Base-by-base conservation (phyloP, 495 filamentous ascomycete genomes). In the Lasiosphaeriaceae sp. region DNA sequence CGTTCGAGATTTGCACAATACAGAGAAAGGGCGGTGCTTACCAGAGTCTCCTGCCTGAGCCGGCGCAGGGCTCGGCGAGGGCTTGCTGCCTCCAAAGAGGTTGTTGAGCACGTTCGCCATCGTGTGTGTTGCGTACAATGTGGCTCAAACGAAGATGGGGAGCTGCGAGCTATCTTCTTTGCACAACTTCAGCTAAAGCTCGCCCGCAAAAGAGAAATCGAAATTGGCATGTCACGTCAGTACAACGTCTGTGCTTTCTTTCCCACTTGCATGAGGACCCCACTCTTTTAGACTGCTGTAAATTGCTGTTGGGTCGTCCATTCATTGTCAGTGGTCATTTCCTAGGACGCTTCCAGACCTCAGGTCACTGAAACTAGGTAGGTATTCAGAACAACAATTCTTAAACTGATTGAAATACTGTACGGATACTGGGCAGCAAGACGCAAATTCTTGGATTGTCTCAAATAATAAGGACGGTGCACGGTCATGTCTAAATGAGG, bases 41-140 rank as follows among this genome's bases (percentile, higher is more conserved):
- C 85, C 85, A 71, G 86, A 80, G 65, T 88, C 84, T 55, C 72
- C 73, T 55, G 74, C 74, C 46, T 58, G 45, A 19, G 37, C 58
- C 50, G 75, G 71, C 49, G 66, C 68, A 45, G 80, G 74, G 54
- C 71, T 74, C 50, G 61, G 71, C 26, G 81, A 72, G 57, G 82
- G 68, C 75, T 84, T 80, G 58, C 75, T 74, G 68, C 83, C 83
- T 66, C 84, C 86, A 63, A 89, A 83, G 59, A 89, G 68, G 68
- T 83, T 84, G 69, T 86, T 85, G 65, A 90, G 66, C 60, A 88
- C 65, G 67, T 80, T 83, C 67, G 85, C 86, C 87, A 90, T 90
- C 52, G 64, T 69, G 64, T 69, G 56, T 61, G n/a, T 51, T 11
- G 37, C 29, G 56, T 48, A 50, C 37, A 44, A n/a, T 19, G 26